A percentile compares a stretch with the other conserved stretches of the same genome.
phyloP scores from a whole-genome alignment of 331 rosid genomes.

The Prunus yedoensis region DNA sequence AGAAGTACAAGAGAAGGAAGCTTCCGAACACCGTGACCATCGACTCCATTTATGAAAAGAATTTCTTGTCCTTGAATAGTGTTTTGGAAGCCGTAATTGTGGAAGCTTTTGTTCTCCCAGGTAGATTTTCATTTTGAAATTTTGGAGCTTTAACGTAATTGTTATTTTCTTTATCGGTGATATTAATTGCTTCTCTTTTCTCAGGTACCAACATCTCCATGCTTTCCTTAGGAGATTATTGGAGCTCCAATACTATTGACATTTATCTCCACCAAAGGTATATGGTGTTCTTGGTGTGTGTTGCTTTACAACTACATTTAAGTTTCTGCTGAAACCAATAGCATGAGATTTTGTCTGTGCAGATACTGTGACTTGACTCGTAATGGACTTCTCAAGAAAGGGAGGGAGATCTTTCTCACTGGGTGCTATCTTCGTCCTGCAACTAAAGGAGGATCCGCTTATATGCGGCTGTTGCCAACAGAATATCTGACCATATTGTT shows the following conservation, averaged over 20 bases:
- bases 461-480: slow-evolving; percentile 83
- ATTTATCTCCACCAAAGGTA: slow-evolving; percentile 92
- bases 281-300: background rate
- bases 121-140: slow-evolving; percentile 30
- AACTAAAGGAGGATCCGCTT: slow-evolving; percentile 56
- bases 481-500: slow-evolving; percentile 76
- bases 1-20: slow-evolving; percentile 57
- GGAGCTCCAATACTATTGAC: slow-evolving; percentile 86
- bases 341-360: slow-evolving; percentile 20
- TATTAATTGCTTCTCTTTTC: slow-evolving; percentile 20
- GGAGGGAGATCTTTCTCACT: slow-evolving; percentile 83
- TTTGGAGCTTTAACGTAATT: background rate
- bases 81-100: slow-evolving; percentile 71
- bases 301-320: background rate
- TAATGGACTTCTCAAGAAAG: slow-evolving; percentile 76
- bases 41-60: slow-evolving; percentile 77
- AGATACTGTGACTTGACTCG: slow-evolving; percentile 73
- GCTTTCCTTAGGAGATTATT: slow-evolving; percentile 80
- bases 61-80: slow-evolving; percentile 69
- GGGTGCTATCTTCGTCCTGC: slow-evolving; percentile 92
- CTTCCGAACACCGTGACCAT: slow-evolving; percentile 75
- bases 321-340: slow-evolving; percentile 23
- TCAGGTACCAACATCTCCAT: slow-evolving; percentile 86
- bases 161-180: background rate
- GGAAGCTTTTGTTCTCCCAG: slow-evolving; percentile 79